These are phyloP conservation scores for Fusarium anguioides DNA, from an alignment of 2,329 filamentous ascomycete genomes.

Conservation along the genomic window DNA sequence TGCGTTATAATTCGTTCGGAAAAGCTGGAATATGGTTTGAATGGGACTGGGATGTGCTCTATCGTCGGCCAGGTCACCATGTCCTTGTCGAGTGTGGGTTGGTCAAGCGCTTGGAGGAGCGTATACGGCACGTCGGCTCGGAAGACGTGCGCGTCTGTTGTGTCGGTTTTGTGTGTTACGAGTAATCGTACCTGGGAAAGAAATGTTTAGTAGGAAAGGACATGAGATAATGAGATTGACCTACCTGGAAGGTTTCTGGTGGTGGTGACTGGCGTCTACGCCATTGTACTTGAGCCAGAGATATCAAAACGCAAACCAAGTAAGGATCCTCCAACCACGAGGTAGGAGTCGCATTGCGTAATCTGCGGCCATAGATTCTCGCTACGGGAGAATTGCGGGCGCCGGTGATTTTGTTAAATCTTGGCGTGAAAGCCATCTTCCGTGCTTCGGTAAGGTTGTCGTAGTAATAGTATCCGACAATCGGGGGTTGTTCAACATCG, in stretches of 20 bases:
- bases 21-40: neutral
- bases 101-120: neutral
- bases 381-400: neutral
- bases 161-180: neutral
- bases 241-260: too few species aligned
- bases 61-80: neutral
- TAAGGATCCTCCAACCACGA: constrained; percentile 10
- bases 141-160: constrained; percentile 1
- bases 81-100: neutral
- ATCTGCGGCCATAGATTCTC: neutral
- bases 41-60: neutral
- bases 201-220: too few species aligned
- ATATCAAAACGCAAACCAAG: constrained; percentile 7
- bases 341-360: neutral
- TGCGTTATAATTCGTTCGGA: neutral
- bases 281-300: constrained; percentile 4
- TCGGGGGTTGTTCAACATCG: neutral
- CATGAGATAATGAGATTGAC: too few species aligned
- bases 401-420: neutral
- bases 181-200: constrained; percentile 2
- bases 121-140: neutral
- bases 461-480: constrained; percentile 9
- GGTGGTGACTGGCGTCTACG: too few species aligned
- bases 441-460: neutral
- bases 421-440: neutral